Base-by-base conservation (phyloP, 2,329 filamentous ascomycete genomes). In the Cytospora paraplurivora region DNA sequence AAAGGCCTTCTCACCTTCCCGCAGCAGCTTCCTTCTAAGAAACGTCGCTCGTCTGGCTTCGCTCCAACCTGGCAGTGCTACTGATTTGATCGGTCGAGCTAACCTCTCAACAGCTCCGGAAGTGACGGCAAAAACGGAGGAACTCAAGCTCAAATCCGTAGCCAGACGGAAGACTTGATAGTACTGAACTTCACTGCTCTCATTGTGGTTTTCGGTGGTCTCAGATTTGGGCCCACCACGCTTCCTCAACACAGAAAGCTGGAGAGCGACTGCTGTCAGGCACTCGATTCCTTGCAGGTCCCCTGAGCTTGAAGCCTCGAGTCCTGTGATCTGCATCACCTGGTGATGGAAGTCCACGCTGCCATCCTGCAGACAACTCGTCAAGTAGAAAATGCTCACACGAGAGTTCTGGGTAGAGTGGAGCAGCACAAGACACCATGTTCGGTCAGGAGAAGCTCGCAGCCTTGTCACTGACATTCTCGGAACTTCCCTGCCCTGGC, bases 131-230 rank as follows among this genome's bases (percentile, higher is more conserved):
- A 66, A 37, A 32, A 61, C 33, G 11, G 76, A 77, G 57, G 78
- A 80, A 41, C 72, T 71, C 17, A 86, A 65, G 47, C 77, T 75
- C 47, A 83, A 72, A 62, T 83, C 74, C 32, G 74, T 71, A 6
- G 71, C 75, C 2, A 85, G 67, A 12, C 76, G 72, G 59, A 75
- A 77, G 15, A 82, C 66, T 64, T 85, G 82, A 59, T 79, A 83
- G 67, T 84, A 82, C 21, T 74, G 73, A 2, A 79, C 69, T 4
- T 72, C 72, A 32, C 37, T 7, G n/a, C 21, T 7, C 17, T 74
- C 66, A 4, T 73, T 67, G 11, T 71, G 63, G 57, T 80, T 78
- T 13, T 68, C 60, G 12, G 61, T 63, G 6, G 66, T n/a, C 34
- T 51, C 47, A 21, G 21, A 1, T 12, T 12, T 47, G 2, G 44